Percentiles rank a stretch among this genome's conserved stretches.
These are phyloP conservation scores for Aspergillus glaucus DNA, from an alignment of 2,329 filamentous ascomycete species.

Conservation along the genomic window DNA sequence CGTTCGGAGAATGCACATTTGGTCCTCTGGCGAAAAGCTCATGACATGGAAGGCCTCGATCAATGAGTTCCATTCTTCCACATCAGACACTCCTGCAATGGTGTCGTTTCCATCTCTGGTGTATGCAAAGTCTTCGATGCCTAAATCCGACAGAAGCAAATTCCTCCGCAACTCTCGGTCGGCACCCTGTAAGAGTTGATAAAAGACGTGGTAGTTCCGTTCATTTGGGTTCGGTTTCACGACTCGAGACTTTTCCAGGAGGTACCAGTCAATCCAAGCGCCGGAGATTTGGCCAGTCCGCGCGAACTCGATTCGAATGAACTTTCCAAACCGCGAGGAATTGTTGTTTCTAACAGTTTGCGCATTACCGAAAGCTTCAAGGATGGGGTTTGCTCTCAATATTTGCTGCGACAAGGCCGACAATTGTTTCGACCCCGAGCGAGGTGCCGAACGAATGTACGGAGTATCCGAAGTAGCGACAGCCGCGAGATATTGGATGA, in stretches of 20 bases:
- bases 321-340: constrained; percentile 96
- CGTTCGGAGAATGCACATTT: constrained; percentile 74
- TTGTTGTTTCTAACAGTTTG: constrained; percentile 98
- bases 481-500: constrained; percentile 95
- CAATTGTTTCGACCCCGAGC: constrained; percentile 54
- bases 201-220: constrained; percentile 96
- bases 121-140: constrained; percentile 84
- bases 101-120: constrained; percentile 86
- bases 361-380: constrained; percentile 96
- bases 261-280: constrained; percentile 97
- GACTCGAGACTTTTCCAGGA: constrained; percentile 95
- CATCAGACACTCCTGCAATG: constrained; percentile 83
- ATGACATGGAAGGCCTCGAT: constrained; percentile 93
- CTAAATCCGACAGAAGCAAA: constrained; percentile 67
- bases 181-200: constrained; percentile 85
- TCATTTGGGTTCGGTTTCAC: constrained; percentile 82
- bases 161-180: constrained; percentile 65
- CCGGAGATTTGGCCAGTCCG: constrained; percentile 83
- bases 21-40: constrained; percentile 83
- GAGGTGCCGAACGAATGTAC: constrained; percentile 41
- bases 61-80: constrained; percentile 80
- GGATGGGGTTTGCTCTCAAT: constrained; percentile 87
- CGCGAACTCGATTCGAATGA: constrained; percentile 94
- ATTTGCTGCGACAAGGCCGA: constrained; percentile 95
- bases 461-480: constrained; percentile 80